A percentile compares a stretch with the other conserved stretches of the same genome.
Conservation (phyloP, 768 basidiomycete genomes). For the Amanita phalloides region DNA sequence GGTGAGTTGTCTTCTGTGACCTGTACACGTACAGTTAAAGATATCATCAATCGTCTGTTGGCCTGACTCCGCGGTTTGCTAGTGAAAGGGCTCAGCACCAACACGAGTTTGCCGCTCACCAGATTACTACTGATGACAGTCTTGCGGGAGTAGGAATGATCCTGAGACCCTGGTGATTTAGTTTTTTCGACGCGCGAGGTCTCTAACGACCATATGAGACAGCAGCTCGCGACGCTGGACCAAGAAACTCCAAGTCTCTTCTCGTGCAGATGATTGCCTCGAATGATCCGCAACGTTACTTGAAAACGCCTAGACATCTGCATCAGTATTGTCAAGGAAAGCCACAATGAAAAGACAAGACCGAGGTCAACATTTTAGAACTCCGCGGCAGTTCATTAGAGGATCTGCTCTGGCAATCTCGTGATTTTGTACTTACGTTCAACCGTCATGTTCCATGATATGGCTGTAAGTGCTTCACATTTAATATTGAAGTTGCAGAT, state of each 20-base stretch:
- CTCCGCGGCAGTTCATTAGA: background rate
- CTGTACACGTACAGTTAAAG: background rate
- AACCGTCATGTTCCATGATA: background rate
- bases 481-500: background rate
- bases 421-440: background rate
- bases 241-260: background rate
- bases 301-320: background rate
- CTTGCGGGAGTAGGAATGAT: too few species aligned
- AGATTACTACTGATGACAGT: too few species aligned
- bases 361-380: background rate
- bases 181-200: background rate
- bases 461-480: background rate
- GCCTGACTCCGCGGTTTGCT: too few species aligned
- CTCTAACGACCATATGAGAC: background rate
- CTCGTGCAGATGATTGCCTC: background rate
- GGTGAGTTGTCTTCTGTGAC: background rate
- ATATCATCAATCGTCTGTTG: background rate
- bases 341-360: background rate
- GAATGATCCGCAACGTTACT: slow-evolving; percentile 1
- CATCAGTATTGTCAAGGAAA: background rate
- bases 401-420: background rate
- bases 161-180: too few species aligned
- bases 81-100: too few species aligned
- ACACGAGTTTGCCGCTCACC: too few species aligned
- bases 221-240: background rate